Percentiles rank a stretch among this genome's conserved stretches.
Conservation (phyloP, 768 basidiomycete species). For the Phanerodontia chrysosporium region DNA sequence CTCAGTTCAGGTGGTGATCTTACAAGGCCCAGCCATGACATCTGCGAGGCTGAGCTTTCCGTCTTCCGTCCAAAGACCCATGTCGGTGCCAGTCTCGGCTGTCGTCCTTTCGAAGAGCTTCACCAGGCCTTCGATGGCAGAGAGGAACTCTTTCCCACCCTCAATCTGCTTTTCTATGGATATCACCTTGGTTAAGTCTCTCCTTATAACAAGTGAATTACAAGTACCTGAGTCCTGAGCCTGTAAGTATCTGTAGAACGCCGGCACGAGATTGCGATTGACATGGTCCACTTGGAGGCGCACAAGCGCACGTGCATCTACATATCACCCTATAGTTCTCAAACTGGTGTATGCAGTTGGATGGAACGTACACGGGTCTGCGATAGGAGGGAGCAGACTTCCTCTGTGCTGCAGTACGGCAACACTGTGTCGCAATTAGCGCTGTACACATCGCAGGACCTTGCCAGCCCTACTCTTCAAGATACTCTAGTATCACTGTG, state of each 20-base stretch:
- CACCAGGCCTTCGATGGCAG: slow-evolving; percentile 48
- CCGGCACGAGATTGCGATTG: slow-evolving; percentile 59
- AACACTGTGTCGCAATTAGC: slow-evolving; percentile 32
- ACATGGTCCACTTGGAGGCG: slow-evolving; percentile 68
- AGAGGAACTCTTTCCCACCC: slow-evolving; percentile 48
- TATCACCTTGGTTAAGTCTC: background rate
- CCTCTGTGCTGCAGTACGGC: slow-evolving; percentile 43
- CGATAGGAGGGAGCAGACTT: slow-evolving; percentile 52
- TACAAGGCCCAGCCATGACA: slow-evolving; percentile 69
- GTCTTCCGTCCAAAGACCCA: slow-evolving; percentile 58
- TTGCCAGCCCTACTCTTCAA: slow-evolving; percentile 55
- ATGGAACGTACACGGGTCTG: slow-evolving; percentile 53
- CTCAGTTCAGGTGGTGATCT: background rate
- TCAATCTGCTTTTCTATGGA: slow-evolving; percentile 42
- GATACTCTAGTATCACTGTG: slow-evolving; percentile 71
- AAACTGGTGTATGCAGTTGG: background rate
- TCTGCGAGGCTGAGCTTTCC: slow-evolving; percentile 61
- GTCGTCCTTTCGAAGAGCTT: slow-evolving; percentile 50
- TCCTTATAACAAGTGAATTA: background rate
- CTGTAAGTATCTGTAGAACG: slow-evolving; percentile 74
- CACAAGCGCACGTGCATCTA: slow-evolving; percentile 65
- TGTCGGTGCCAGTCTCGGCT: slow-evolving; percentile 32
- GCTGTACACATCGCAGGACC: background rate
- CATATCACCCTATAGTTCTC: background rate
- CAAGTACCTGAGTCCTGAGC: slow-evolving; percentile 45